These are phyloP conservation scores for Handroanthus guayacan DNA, from an alignment of 257 asterid species.

Conservation along the genomic window DNA sequence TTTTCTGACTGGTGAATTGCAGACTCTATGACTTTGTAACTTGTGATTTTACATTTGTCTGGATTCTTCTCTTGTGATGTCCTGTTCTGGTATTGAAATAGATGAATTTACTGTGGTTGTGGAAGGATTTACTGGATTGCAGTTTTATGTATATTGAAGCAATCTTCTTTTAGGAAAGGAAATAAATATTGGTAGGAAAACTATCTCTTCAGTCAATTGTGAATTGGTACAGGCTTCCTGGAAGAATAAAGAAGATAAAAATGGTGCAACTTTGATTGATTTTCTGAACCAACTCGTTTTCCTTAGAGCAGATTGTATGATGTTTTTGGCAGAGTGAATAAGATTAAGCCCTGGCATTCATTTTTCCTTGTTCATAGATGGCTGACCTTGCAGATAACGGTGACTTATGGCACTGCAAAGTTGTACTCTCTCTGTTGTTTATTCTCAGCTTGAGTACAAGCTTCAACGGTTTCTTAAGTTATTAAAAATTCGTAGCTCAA, in stretches of 20 bases:
- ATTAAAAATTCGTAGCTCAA: not conserved
- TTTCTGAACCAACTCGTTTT: slow-evolving; percentile 4
- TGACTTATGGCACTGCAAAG: not conserved
- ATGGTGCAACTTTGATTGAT: not conserved
- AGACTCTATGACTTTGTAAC: not conserved
- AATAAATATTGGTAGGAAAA: not conserved
- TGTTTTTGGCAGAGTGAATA: not conserved
- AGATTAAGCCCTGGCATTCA: not conserved
- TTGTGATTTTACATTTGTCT: not conserved
- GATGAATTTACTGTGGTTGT: too few relatives aligned
- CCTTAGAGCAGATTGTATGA: not conserved
- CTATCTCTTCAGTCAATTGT: not conserved
- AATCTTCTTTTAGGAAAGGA: not conserved
- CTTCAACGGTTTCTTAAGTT: not conserved
- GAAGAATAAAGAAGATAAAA: not conserved
- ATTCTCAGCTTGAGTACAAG: not conserved
- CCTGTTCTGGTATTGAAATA: not conserved
- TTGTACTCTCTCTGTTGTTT: slow-evolving; percentile 7
- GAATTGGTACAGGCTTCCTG: not conserved
- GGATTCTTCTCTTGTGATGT: not conserved
- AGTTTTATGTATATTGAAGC: too few relatives aligned
- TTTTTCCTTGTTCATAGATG: slow-evolving; percentile 19
- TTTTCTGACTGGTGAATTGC: slow-evolving; percentile 74
- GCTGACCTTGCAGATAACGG: slow-evolving; percentile 12
- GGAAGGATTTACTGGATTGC: too few relatives aligned